phyloP scores from a whole-genome alignment of 2,329 filamentous ascomycete genomes.

The Aspergillus sp. region DNA sequence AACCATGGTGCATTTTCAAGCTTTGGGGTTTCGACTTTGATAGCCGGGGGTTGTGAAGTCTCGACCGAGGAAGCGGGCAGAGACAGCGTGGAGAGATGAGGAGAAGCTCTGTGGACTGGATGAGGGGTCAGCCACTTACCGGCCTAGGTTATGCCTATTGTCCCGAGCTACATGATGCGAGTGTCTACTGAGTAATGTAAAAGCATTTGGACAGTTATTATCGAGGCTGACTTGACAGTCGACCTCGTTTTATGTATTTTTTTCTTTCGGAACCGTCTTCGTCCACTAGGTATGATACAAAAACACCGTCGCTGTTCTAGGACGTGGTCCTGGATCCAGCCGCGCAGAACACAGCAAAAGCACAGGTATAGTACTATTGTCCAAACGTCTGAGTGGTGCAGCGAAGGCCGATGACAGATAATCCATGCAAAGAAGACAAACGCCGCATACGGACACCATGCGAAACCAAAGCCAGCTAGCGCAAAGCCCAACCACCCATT shows the following conservation, averaged over 20 bases:
- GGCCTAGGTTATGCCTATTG: background rate
- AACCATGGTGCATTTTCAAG: conserved; percentile 1
- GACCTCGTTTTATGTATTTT: conserved; percentile 13
- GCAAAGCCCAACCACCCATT: conserved; percentile 17
- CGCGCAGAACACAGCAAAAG: conserved; percentile 5
- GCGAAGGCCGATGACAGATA: conserved; percentile 14
- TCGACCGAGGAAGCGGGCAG: background rate
- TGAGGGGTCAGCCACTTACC: background rate
- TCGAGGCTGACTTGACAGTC: background rate
- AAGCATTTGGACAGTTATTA: background rate
- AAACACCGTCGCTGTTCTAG: conserved; percentile 2
- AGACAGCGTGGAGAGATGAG: background rate
- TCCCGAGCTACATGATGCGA: background rate
- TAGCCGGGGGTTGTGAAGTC: background rate
- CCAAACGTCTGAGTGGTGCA: conserved; percentile 17
- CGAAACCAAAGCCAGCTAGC: conserved; percentile 15
- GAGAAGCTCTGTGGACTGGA: background rate
- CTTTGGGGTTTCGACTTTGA: background rate
- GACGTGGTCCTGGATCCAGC: background rate
- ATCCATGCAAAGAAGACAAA: conserved; percentile 19
- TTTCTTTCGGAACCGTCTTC: background rate
- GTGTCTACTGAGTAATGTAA: background rate
- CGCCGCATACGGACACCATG: conserved; percentile 19
- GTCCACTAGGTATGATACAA: conserved; percentile 13
- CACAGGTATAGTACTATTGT: conserved; percentile 15